These are phyloP conservation scores for Omphalotus olearius DNA, from an alignment of 1,284 basidiomycete genomes.

Conservation along the genomic window DNA sequence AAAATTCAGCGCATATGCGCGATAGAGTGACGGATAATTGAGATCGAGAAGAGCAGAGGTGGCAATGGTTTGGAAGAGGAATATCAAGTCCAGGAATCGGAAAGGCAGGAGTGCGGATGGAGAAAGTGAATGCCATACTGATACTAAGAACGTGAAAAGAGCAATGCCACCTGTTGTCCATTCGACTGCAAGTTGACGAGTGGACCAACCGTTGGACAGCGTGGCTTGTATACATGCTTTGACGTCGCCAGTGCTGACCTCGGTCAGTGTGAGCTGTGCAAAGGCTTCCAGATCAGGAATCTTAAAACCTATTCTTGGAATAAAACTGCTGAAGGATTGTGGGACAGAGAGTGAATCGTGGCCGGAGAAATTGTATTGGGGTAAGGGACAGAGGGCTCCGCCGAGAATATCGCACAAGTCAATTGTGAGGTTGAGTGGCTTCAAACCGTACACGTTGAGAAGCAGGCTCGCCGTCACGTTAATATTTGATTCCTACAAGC, in stretches of 20 bases:
- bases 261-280: conserved; percentile 75
- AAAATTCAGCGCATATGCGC: conserved; percentile 81
- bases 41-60: conserved; percentile 75
- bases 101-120: conserved; percentile 46
- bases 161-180: conserved; percentile 76
- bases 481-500: conserved; percentile 60
- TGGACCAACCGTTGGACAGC: conserved; percentile 87
- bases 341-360: conserved; percentile 76
- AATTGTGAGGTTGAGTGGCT: conserved; percentile 73
- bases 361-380: conserved; percentile 83
- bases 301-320: conserved; percentile 80
- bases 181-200: conserved; percentile 68
- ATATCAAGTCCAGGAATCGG: conserved; percentile 78
- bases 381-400: conserved; percentile 85
- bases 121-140: conserved; percentile 60
- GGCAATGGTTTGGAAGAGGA: conserved; percentile 80
- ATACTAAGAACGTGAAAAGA: conserved; percentile 63
- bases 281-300: conserved; percentile 93
- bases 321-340: conserved; percentile 43
- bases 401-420: conserved; percentile 73
- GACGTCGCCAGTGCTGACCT: conserved; percentile 62
- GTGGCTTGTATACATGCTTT: conserved; percentile 92
- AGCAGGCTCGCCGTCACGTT: conserved; percentile 78
- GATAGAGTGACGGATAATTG: conserved; percentile 84
- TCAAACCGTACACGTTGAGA: conserved; percentile 79